Evolutionary conservation across 257 asterid genomes (phyloP).

Genomic region (Marsdenia floribunda): DNA sequence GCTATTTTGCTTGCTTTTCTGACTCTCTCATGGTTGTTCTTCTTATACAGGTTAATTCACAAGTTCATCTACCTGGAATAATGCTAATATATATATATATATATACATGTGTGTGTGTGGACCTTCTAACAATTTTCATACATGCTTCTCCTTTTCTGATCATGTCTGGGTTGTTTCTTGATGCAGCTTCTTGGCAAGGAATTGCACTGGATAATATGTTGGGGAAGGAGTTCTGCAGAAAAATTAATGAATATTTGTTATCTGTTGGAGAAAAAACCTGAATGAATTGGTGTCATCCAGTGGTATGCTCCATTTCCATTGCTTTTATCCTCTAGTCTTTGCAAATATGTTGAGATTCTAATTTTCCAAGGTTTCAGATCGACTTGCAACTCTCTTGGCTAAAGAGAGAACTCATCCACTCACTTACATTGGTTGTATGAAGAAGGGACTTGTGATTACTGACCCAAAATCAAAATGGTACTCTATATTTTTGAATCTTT

Average conservation of each 20-base stretch:
- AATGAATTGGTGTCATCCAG: slow-evolving; percentile 55
- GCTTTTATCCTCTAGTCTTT: neutral
- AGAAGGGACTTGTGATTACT: slow-evolving; percentile 26
- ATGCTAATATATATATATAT: too few relatives aligned
- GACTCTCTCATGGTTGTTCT: too few relatives aligned
- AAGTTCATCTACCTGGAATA: too few relatives aligned
- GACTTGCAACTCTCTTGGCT: slow-evolving; percentile 26
- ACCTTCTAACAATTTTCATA: too few relatives aligned
- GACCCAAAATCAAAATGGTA: slow-evolving; percentile 26
- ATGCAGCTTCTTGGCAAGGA: slow-evolving; percentile 86
- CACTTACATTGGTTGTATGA: slow-evolving; percentile 25
- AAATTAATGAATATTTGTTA: slow-evolving; percentile 61
- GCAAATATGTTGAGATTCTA: neutral
- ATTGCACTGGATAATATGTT: slow-evolving; percentile 78
- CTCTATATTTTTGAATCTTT: neutral
- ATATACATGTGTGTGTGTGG: too few relatives aligned
- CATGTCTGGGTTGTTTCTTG: neutral
- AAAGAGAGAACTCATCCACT: slow-evolving; percentile 17
- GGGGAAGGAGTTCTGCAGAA: slow-evolving; percentile 85
- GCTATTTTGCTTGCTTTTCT: too few relatives aligned
- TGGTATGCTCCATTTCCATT: slow-evolving; percentile 33
- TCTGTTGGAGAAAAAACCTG: slow-evolving; percentile 60
- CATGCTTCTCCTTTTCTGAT: neutral
- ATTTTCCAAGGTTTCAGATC: slow-evolving; percentile 10
- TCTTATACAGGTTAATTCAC: too few relatives aligned